Percentiles rank a stretch among this genome's conserved stretches.
Conservation (phyloP, 2,329 filamentous ascomycete genomes). For the Neonectria magnoliae region DNA sequence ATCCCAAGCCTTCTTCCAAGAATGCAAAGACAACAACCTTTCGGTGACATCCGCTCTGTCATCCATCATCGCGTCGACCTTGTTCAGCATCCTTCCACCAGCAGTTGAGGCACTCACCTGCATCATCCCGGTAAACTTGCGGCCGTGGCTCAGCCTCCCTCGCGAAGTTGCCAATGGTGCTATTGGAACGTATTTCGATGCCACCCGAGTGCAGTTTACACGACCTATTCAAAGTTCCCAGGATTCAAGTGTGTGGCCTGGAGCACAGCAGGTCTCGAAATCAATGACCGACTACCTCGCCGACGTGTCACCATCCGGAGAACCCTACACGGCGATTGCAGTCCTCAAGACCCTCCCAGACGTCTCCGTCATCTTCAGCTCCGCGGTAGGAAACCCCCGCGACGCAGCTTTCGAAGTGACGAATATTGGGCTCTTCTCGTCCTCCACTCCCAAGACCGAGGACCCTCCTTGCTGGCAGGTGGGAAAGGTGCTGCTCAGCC, state of each 20-base stretch:
- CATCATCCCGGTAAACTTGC: conserved; percentile 32
- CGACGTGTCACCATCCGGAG: conserved; percentile 28
- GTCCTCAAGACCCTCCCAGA: conserved; percentile 54
- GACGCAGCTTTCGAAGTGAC: conserved; percentile 55
- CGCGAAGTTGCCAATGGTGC: conserved; percentile 8
- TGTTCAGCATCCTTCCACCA: conserved; percentile 25
- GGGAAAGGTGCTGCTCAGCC: conserved; percentile 55
- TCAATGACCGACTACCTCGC: conserved; percentile 11
- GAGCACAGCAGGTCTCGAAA: background rate
- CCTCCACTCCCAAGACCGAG: conserved; percentile 17
- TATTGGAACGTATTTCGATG: conserved; percentile 31
- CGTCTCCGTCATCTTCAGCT: conserved; percentile 48
- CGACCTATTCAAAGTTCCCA: background rate
- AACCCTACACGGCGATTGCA: conserved; percentile 36
- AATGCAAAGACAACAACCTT: conserved; percentile 20
- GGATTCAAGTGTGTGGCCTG: conserved; percentile 7
- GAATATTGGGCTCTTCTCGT: conserved; percentile 54
- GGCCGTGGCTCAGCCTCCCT: conserved; percentile 22
- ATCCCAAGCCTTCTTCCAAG: conserved; percentile 19
- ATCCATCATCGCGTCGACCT: conserved; percentile 20
- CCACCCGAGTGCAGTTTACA: conserved; percentile 17
- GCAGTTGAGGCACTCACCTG: conserved; percentile 26
- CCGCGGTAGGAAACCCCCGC: conserved; percentile 51
- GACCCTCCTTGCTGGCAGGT: conserved; percentile 40
- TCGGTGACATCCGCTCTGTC: conserved; percentile 25